Conservation (phyloP, 208 protist species). For the Leptomonas pyrrhocoris region DNA sequence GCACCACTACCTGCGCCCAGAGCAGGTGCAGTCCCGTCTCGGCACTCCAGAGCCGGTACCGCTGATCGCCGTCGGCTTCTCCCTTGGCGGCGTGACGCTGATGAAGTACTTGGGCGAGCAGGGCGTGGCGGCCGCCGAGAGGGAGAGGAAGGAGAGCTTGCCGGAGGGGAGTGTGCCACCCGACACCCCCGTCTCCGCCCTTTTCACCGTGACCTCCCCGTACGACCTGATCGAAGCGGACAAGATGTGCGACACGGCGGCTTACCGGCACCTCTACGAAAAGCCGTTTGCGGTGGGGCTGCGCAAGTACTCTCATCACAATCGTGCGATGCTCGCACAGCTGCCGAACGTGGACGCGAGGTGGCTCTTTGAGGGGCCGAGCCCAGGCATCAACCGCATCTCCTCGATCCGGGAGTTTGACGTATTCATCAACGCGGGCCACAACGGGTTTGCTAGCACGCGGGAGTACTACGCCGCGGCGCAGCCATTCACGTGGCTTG, state of each 20-base stretch:
- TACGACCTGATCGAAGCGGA: slow-evolving; percentile 47
- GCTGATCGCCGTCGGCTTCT: slow-evolving; percentile 61
- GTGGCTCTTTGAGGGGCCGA: slow-evolving; percentile 34
- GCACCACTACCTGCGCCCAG: slow-evolving; percentile 26
- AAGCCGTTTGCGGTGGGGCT: slow-evolving; percentile 33
- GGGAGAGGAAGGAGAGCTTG: background rate
- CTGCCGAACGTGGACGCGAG: slow-evolving; percentile 38
- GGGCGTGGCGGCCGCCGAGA: slow-evolving; percentile 19
- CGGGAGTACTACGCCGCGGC: slow-evolving; percentile 51
- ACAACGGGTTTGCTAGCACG: slow-evolving; percentile 48
- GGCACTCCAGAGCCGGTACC: slow-evolving; percentile 37
- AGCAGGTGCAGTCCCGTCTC: slow-evolving; percentile 37
- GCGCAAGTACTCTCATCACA: slow-evolving; percentile 40
- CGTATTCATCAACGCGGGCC: slow-evolving; percentile 45
- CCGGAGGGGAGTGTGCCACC: slow-evolving; percentile 13
- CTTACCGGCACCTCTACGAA: slow-evolving; percentile 37
- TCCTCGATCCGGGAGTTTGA: slow-evolving; percentile 44
- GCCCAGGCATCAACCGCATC: slow-evolving; percentile 29
- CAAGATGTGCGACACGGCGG: slow-evolving; percentile 19
- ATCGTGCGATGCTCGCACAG: slow-evolving; percentile 44
- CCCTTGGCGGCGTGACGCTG: slow-evolving; percentile 62
- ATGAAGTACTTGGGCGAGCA: slow-evolving; percentile 71
- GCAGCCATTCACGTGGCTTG: slow-evolving; percentile 46
- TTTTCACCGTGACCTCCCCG: slow-evolving; percentile 53
- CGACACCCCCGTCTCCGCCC: slow-evolving; percentile 35